A percentile compares a stretch with the other conserved stretches of the same genome.
phyloP scores from a whole-genome alignment of 139 green algal genomes.

The Edaphochlamys debaryana region DNA sequence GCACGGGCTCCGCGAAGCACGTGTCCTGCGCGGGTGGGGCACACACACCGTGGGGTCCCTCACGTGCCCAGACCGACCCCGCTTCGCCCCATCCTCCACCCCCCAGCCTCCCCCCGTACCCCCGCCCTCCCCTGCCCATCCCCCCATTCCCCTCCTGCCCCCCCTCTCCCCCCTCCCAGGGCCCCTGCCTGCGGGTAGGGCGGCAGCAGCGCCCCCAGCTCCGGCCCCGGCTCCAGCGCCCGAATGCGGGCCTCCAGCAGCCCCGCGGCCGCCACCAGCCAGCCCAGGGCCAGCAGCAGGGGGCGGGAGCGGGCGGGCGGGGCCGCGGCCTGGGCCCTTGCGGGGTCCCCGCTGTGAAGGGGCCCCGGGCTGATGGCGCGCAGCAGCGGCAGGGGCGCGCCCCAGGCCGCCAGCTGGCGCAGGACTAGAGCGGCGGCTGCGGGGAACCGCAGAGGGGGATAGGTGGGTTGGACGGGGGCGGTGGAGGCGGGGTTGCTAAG shows the following conservation, averaged over 20 bases:
- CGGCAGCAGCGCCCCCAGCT: constrained; percentile 3
- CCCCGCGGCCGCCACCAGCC: constrained; percentile 23
- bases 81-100: too few relatives aligned
- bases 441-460: background rate
- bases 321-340: too few relatives aligned
- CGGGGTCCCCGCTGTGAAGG: background rate
- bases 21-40: background rate
- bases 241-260: constrained; percentile 8
- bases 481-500: too few relatives aligned
- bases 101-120: too few relatives aligned
- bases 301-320: background rate
- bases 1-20: background rate
- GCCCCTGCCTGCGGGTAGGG: constrained; percentile 22
- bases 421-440: constrained; percentile 8
- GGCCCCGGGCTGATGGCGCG: background rate
- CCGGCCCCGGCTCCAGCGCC: constrained; percentile 15
- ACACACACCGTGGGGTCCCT: too few relatives aligned
- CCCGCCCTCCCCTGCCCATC: too few relatives aligned
- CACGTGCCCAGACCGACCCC: too few relatives aligned
- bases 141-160: too few relatives aligned
- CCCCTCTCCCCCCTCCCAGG: too few relatives aligned
- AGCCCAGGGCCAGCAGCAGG: constrained; percentile 39
- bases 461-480: background rate
- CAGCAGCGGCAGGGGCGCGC: background rate
- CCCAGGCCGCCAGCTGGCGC: constrained; percentile 3